Evolutionary conservation across 2,329 filamentous ascomycete genomes (phyloP), one percentile per base, ranked within the genome.

Genomic region (Metarhizium brunneum): DNA sequence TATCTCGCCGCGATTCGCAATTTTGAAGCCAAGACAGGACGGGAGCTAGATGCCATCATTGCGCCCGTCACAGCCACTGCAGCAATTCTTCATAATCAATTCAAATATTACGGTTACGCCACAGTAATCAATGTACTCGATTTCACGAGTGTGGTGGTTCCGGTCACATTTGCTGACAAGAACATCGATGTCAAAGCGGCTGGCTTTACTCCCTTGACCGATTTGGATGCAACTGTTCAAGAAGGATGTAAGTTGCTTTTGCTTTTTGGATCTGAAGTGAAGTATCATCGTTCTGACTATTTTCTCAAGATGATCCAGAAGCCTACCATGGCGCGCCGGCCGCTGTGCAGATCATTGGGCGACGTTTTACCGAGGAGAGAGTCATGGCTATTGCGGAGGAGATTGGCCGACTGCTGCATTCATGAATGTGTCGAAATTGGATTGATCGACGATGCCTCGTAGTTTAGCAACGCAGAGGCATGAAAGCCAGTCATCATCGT

Each of bases 141-240:
- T 49, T 70, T 69, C 42, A 72, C 73, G 2, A 72, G 68, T 48
- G 71, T 73, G 11, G 73, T 73, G 1, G 68, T 78, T 6, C 76
- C 76, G 0, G 71, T 78, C 2, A 74, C 72, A 0, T 70, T 68
- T 52, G 72, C 72, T 3, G 25, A 25, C 25, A 25, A 25, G 25
- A 25, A 25, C 25, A 25, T 25, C 0, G 71, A 77, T 56, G 43
- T 55, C 18, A 56, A 61, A 25, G 54, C 64, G 14, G 54, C 25
- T 38, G 20, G 43, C 1, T 64, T 56, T 47, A 45, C 52, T 30
- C 63, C 64, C 3, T 20, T 64, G 42, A 62, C 53, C 1, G 54
- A 65, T 2, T 47, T 62, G 8, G 65, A 67, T 43, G 49, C 38
- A 11, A 35, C 45, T 2, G 61, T 65, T 8, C 61, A 64, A 43